phyloP scores from a whole-genome alignment of 2,329 filamentous ascomycete species.

The Davidsoniella virescens region DNA sequence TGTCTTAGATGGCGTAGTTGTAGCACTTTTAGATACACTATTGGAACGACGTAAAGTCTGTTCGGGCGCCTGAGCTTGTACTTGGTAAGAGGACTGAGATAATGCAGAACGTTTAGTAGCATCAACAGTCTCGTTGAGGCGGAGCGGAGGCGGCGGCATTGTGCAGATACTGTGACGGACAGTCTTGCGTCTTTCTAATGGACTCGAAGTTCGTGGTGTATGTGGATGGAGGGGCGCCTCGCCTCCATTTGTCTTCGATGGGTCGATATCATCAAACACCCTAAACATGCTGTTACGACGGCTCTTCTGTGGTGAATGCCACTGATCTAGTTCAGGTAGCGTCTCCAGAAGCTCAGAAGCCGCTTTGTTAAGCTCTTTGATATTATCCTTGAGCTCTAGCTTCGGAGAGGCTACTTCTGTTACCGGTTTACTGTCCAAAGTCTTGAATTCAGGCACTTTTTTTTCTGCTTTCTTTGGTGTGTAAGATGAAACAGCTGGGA shows the following conservation, averaged over 20 bases:
- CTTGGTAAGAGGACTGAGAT: background rate
- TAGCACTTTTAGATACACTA: background rate
- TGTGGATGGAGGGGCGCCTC: background rate
- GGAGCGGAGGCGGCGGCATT: conserved; percentile 3
- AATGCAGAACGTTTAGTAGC: background rate
- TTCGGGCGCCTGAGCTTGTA: background rate
- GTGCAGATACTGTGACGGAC: conserved; percentile 8
- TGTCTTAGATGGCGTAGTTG: conserved; percentile 12
- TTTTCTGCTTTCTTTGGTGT: background rate
- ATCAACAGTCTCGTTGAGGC: background rate
- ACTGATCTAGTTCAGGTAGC: conserved; percentile 35
- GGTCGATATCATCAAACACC: conserved; percentile 28
- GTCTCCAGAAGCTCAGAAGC: conserved; percentile 31
- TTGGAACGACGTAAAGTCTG: background rate
- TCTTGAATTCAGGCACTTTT: background rate
- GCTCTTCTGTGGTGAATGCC: conserved; percentile 24
- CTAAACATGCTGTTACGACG: conserved; percentile 21
- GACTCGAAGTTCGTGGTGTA: background rate
- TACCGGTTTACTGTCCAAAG: conserved; percentile 10
- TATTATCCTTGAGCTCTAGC: too few relatives aligned
- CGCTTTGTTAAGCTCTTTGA: conserved; percentile 18
- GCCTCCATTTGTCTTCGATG: conserved; percentile 1
- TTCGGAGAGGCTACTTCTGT: background rate
- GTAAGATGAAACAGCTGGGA: conserved; percentile 21
- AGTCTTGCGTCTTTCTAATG: background rate